phyloP scores from a whole-genome alignment of 768 basidiomycete species.

The Saitozyma podzolica region DNA sequence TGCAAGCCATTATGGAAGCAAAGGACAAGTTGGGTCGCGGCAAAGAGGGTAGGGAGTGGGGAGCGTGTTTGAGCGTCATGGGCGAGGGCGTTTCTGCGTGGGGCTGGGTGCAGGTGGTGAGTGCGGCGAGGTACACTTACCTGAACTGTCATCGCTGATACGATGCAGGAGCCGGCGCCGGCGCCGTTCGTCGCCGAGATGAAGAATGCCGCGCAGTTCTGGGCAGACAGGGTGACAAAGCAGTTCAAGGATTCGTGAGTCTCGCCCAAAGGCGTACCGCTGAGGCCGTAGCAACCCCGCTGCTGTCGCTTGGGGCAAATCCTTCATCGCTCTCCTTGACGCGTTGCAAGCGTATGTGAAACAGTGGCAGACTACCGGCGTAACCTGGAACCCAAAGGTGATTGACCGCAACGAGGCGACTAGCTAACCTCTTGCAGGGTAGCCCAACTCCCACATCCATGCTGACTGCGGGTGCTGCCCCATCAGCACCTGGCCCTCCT shows the following conservation, averaged over 20 bases:
- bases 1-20: constrained; percentile 73
- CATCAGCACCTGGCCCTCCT: constrained; percentile 51
- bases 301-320: constrained; percentile 84
- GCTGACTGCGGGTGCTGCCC: constrained; percentile 23
- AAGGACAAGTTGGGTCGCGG: constrained; percentile 80
- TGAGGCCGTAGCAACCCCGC: constrained; percentile 66
- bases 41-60: constrained; percentile 65
- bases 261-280: constrained; percentile 4
- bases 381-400: constrained; percentile 85
- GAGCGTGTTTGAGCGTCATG: constrained; percentile 74
- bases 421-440: constrained; percentile 16
- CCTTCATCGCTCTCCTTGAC: constrained; percentile 70
- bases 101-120: constrained; percentile 83
- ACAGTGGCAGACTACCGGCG: constrained; percentile 80
- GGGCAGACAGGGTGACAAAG: constrained; percentile 83
- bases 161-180: constrained; percentile 70
- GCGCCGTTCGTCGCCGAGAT: constrained; percentile 74
- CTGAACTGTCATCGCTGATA: neutral
- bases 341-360: constrained; percentile 77
- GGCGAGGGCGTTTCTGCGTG: constrained; percentile 76
- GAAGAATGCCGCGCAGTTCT: constrained; percentile 84
- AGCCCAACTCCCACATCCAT: constrained; percentile 50
- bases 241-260: constrained; percentile 88
- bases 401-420: constrained; percentile 10
- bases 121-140: too few relatives aligned